Percentiles rank a stretch among this genome's conserved stretches.
These are phyloP conservation scores for Linaria vulgaris DNA, from an alignment of 257 asterid genomes.

Conservation along the genomic window DNA sequence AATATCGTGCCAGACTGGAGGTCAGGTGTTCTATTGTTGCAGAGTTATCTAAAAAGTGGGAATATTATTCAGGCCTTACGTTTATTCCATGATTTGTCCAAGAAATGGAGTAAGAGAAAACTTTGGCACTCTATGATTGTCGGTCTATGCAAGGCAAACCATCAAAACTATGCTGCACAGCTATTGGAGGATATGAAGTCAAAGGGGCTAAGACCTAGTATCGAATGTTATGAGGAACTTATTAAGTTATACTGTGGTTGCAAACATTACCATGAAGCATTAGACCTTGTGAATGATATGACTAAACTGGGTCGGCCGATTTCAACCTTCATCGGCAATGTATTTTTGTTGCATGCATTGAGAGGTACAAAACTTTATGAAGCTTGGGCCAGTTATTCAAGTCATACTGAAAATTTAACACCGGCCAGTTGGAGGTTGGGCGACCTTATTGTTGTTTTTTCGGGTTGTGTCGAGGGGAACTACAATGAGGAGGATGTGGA, in stretches of 20 bases:
- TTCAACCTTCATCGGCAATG: conserved; percentile 76
- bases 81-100: conserved; percentile 42
- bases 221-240: conserved; percentile 76
- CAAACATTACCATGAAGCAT: conserved; percentile 42
- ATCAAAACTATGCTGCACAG: conserved; percentile 44
- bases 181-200: conserved; percentile 49
- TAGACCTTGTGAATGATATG: conserved; percentile 61
- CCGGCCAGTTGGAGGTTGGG: conserved; percentile 55
- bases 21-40: conserved; percentile 52
- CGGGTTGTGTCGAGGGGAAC: conserved; percentile 42
- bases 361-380: conserved; percentile 34
- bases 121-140: conserved; percentile 52
- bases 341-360: conserved; percentile 64
- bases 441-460: conserved; percentile 58
- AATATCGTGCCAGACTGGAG: conserved; percentile 38
- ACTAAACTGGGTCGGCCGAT: conserved; percentile 51
- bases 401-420: conserved; percentile 33
- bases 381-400: conserved; percentile 43
- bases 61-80: conserved; percentile 43
- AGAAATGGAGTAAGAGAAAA: conserved; percentile 35
- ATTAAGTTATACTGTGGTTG: conserved; percentile 51
- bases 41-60: conserved; percentile 46
- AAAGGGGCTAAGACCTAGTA: conserved; percentile 44
- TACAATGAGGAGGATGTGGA: conserved; percentile 45
- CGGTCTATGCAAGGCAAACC: conserved; percentile 61